Conservation (phyloP, 768 basidiomycete genomes). For the Fistulinella prunicolor region DNA sequence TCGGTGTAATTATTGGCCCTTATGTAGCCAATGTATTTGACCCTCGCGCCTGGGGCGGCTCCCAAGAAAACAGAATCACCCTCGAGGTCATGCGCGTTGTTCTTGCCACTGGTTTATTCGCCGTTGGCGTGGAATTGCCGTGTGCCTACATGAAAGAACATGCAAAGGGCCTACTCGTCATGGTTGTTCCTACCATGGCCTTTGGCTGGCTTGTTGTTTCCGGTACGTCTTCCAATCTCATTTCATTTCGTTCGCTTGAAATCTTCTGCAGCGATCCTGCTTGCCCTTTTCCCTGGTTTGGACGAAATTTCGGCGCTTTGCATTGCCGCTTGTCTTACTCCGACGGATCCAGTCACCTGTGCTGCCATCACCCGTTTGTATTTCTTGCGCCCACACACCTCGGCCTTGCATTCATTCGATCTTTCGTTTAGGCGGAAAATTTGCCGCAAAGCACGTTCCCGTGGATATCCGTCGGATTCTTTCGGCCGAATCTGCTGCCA, state of each 20-base stretch:
- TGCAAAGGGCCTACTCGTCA: constrained; percentile 60
- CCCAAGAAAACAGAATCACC: constrained; percentile 57
- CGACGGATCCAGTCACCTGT: constrained; percentile 93
- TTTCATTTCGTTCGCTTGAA: not conserved
- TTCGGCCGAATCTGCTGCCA: constrained; percentile 88
- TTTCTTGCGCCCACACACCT: not conserved
- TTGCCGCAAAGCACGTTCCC: constrained; percentile 68
- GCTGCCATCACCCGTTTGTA: constrained; percentile 70
- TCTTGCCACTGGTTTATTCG: constrained; percentile 89
- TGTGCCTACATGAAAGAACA: constrained; percentile 79
- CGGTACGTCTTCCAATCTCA: constrained; percentile 37
- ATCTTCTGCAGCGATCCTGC: constrained; percentile 52
- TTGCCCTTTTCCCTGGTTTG: constrained; percentile 67
- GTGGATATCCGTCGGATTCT: constrained; percentile 74
- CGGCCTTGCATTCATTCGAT: not conserved
- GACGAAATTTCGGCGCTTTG: constrained; percentile 74
- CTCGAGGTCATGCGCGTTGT: constrained; percentile 86
- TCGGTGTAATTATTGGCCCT: constrained; percentile 63
- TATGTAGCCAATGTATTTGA: constrained; percentile 68
- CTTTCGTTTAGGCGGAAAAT: constrained; percentile 57
- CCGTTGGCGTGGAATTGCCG: constrained; percentile 93
- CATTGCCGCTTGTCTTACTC: constrained; percentile 86
- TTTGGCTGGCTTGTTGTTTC: constrained; percentile 80
- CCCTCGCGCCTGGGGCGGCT: constrained; percentile 74
- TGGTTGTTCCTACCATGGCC: constrained; percentile 84